Base-by-base conservation (phyloP, 2,329 filamentous ascomycete genomes). In the Cladosporium sp. region DNA sequence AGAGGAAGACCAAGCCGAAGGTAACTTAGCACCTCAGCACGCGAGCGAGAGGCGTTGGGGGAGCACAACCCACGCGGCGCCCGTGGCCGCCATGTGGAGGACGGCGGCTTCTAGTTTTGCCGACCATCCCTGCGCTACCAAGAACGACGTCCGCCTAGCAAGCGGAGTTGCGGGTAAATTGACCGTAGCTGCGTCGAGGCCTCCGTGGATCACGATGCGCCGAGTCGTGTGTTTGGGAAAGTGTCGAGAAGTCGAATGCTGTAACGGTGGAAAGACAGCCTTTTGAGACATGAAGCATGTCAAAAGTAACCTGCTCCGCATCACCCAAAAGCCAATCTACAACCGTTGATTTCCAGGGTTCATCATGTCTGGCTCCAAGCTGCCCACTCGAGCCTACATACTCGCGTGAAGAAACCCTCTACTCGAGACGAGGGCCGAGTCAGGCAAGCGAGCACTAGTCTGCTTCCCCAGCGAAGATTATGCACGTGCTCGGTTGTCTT, bases 81-180 rank as follows among this genome's bases (percentile, higher is more conserved):
- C 32, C 59, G 21, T 54, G 51, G 51, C 47, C 49, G 59, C 60
- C 60, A 64, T 64, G 60, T 64, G 60, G 60, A 64, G 59, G 59
- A 32, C 55, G 60, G 49, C 36, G 57, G 34, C 30, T 12, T 61
- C 41, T 64, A 15, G 49, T n/a, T 21, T 30, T 51, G 49, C 47
- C 60, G 49, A 21, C 34, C 36, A 55, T 64, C 49, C 60, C 60
- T 55, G 60, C 49, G 60, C 47, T 36, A 34, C 54, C 54, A 58
- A 21, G 12, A 30, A 41, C 49, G 30, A 15, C 60, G 36, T 38
- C 7, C 49, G 60, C 36, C 47, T 64, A 52, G 51, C 24, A 21
- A 47, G 60, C 60, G 60, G 60, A 55, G 36, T 57, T 26, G 52
- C 60, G 60, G 60, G 49, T 54, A 44, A 64, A 64, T 64, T 64